A percentile compares a stretch with the other conserved stretches of the same genome.
These are phyloP conservation scores for Sordaria brevicollis DNA, from an alignment of 495 filamentous ascomycete species.

Conservation along the genomic window DNA sequence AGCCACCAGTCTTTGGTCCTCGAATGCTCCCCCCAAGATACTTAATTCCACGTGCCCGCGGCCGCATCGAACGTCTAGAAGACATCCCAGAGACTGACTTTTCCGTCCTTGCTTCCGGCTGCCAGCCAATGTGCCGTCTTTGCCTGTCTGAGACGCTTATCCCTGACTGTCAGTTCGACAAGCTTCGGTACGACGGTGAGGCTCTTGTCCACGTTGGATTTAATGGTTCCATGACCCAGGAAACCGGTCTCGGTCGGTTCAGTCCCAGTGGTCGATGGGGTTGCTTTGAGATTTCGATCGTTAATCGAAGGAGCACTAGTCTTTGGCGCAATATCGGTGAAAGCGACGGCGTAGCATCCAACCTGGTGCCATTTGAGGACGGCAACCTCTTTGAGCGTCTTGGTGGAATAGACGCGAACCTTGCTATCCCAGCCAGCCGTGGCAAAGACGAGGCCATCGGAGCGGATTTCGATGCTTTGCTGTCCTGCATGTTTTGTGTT, in stretches of 20 bases:
- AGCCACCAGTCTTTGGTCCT: neutral
- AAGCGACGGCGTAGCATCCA: conserved; percentile 78
- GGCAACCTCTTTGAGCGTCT: conserved; percentile 77
- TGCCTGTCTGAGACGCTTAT: conserved; percentile 53
- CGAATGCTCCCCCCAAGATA: neutral
- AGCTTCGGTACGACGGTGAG: conserved; percentile 12
- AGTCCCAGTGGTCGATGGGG: neutral
- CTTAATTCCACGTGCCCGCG: neutral
- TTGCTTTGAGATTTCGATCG: neutral
- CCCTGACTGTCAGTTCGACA: conserved; percentile 43
- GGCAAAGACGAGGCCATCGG: conserved; percentile 73
- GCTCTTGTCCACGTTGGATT: neutral
- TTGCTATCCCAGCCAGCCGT: conserved; percentile 90
- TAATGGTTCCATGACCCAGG: neutral
- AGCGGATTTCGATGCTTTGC: conserved; percentile 66
- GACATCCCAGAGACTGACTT: conserved; percentile 94
- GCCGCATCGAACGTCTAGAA: conserved; percentile 26
- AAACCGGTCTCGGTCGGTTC: neutral
- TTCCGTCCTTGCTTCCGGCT: conserved; percentile 89
- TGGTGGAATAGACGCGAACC: conserved; percentile 68
- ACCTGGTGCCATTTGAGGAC: conserved; percentile 94
- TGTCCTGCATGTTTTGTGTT: conserved; percentile 87
- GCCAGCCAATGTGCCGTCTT: conserved; percentile 78
- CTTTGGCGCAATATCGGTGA: conserved; percentile 41
- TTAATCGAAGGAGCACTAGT: neutral